phyloP scores from a whole-genome alignment of 2,329 filamentous ascomycete species.

The Phaeosphaeriaceae sp. region DNA sequence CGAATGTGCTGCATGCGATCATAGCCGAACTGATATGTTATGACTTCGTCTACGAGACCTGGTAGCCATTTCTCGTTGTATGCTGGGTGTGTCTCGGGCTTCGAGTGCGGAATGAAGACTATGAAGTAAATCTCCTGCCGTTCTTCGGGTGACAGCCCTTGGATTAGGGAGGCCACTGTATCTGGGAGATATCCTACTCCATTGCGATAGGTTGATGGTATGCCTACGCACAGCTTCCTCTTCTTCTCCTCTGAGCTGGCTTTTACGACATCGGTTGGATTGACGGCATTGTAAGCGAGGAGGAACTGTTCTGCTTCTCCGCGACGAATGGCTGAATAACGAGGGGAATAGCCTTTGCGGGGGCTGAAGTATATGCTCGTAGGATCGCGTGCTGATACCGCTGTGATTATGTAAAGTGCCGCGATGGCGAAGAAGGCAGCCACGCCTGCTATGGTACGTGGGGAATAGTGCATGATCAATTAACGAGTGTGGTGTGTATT shows the following conservation, averaged over 20 bases:
- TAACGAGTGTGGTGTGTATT: slow-evolving; percentile 2
- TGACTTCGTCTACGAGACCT: slow-evolving; percentile 49
- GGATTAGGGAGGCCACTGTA: slow-evolving; percentile 54
- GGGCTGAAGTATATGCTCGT: slow-evolving; percentile 40
- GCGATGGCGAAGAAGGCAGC: neutral
- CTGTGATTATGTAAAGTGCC: neutral
- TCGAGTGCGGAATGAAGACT: slow-evolving; percentile 54
- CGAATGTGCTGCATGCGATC: slow-evolving; percentile 45
- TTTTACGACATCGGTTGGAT: slow-evolving; percentile 21
- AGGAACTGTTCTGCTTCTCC: slow-evolving; percentile 40
- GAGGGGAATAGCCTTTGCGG: slow-evolving; percentile 37
- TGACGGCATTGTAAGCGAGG: slow-evolving; percentile 18
- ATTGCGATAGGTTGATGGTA: slow-evolving; percentile 52
- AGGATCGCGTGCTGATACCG: slow-evolving; percentile 38
- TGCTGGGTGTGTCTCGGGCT: slow-evolving; percentile 51
- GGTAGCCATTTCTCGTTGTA: slow-evolving; percentile 52
- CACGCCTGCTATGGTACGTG: slow-evolving; percentile 28
- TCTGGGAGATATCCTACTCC: slow-evolving; percentile 50
- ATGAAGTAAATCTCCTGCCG: slow-evolving; percentile 51
- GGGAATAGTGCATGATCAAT: slow-evolving; percentile 27
- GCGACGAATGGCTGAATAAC: slow-evolving; percentile 40
- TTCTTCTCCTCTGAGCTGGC: slow-evolving; percentile 17
- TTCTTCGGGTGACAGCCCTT: slow-evolving; percentile 52
- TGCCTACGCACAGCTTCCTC: slow-evolving; percentile 52
- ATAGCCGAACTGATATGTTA: slow-evolving; percentile 49